Evolutionary conservation across 148 eudicot species (phyloP).

Genomic region (Heliamphora exappendiculata): DNA sequence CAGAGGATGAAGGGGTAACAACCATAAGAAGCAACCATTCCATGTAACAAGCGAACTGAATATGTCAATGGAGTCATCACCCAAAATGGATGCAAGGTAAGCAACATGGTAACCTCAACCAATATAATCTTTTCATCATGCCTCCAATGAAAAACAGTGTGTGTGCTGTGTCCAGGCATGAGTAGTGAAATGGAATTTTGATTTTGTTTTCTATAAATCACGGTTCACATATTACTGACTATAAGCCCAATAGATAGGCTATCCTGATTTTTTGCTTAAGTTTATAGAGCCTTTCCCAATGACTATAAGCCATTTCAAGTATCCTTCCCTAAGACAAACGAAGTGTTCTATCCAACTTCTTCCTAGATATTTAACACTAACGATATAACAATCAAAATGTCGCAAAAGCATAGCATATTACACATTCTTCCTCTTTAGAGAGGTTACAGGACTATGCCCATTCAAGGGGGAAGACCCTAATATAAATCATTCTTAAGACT

Average conservation of each 20-base stretch:
- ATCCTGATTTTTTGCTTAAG: too few relatives aligned
- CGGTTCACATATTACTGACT: too few relatives aligned
- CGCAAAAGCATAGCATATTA: background rate
- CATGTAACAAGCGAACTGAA: background rate
- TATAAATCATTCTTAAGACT: background rate
- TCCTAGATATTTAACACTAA: background rate
- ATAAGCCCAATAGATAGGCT: too few relatives aligned
- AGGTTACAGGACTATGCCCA: background rate
- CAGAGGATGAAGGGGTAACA: background rate
- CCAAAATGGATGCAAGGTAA: background rate
- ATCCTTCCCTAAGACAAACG: too few relatives aligned
- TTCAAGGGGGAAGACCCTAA: background rate
- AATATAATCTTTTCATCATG: background rate
- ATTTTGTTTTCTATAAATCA: background rate
- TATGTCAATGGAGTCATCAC: background rate
- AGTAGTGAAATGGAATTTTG: background rate
- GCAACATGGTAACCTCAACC: background rate
- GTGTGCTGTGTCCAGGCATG: too few relatives aligned
- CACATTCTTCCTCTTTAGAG: background rate
- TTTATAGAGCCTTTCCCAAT: too few relatives aligned
- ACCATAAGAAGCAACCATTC: slow-evolving; percentile 1
- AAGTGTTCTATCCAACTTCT: too few relatives aligned
- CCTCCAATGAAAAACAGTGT: background rate
- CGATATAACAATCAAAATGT: background rate
- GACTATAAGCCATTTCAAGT: too few relatives aligned